A percentile compares a stretch with the other conserved stretches of the same genome.
Conservation (phyloP, 306 rosid genomes). For the Macrotyloma uniflorum region DNA sequence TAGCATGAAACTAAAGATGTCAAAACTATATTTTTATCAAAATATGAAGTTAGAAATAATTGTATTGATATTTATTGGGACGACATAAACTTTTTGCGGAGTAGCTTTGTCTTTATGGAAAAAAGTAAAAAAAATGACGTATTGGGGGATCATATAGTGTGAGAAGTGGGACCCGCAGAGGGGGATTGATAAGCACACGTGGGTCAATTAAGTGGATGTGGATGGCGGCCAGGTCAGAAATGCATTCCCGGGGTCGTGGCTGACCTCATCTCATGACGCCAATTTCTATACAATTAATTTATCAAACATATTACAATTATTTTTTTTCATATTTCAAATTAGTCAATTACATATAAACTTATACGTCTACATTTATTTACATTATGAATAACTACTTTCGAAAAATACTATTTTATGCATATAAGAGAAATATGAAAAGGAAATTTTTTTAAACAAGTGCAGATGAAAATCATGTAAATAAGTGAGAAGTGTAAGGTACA, state of each 20-base stretch:
- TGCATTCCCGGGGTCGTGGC: not conserved
- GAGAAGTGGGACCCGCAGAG: not conserved
- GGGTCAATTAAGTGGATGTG: slow-evolving; percentile 57
- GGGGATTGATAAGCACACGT: slow-evolving; percentile 50
- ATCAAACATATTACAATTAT: too few relatives aligned
- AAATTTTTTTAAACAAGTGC: too few relatives aligned
- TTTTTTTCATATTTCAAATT: too few relatives aligned
- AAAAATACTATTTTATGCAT: too few relatives aligned
- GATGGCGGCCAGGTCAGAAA: slow-evolving; percentile 65
- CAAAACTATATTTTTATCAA: not conserved
- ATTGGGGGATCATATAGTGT: slow-evolving; percentile 12
- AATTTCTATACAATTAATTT: not conserved
- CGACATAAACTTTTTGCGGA: not conserved
- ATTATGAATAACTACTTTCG: too few relatives aligned
- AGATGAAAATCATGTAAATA: not conserved
- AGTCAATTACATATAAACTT: too few relatives aligned
- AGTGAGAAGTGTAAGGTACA: not conserved
- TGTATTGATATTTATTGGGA: not conserved
- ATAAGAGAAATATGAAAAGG: too few relatives aligned
- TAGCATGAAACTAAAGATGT: not conserved
- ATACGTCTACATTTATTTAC: too few relatives aligned
- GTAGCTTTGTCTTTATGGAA: not conserved
- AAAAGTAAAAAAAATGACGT: not conserved
- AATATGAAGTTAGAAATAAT: too few relatives aligned
- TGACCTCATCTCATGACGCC: slow-evolving; percentile 38